Percentiles rank a stretch among this genome's conserved stretches.
phyloP scores from a whole-genome alignment of 1,139 yeast species.

The Zygosaccharomyces pseudobailii region DNA sequence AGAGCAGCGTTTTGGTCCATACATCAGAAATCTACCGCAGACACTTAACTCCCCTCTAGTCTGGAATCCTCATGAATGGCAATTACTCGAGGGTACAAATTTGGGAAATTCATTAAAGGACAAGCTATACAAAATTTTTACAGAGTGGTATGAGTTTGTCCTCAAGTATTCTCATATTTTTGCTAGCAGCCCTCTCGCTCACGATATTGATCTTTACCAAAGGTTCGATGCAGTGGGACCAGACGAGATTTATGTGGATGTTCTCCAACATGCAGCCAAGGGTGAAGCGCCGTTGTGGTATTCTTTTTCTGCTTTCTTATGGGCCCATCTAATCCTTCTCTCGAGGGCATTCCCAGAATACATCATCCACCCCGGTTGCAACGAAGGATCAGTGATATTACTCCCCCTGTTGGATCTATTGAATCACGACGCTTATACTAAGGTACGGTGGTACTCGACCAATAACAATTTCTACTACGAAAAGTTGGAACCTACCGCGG shows the following conservation, averaged over 20 bases:
- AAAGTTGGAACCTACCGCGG: slow-evolving; percentile 19
- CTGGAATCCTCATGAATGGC: slow-evolving; percentile 54
- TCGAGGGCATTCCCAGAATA: slow-evolving; percentile 78
- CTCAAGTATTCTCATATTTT: slow-evolving; percentile 1
- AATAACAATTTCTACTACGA: slow-evolving; percentile 25
- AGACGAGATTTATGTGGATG: slow-evolving; percentile 14
- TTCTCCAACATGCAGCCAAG: slow-evolving; percentile 9
- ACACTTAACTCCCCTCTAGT: slow-evolving; percentile 57
- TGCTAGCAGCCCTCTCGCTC: slow-evolving; percentile 3
- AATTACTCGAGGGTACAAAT: slow-evolving; percentile 57
- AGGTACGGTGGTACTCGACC: slow-evolving; percentile 58
- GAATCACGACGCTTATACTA: slow-evolving; percentile 59
- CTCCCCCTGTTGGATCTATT: slow-evolving; percentile 74
- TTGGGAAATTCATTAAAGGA: slow-evolving; percentile 37
- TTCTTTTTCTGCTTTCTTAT: slow-evolving; percentile 58
- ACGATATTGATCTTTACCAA: background rate
- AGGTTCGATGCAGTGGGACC: slow-evolving; percentile 7
- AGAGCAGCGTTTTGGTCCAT: slow-evolving; percentile 40
- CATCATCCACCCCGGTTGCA: slow-evolving; percentile 34
- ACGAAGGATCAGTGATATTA: slow-evolving; percentile 48
- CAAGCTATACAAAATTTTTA: slow-evolving; percentile 31
- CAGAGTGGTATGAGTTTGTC: slow-evolving; percentile 30
- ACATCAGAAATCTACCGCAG: slow-evolving; percentile 55
- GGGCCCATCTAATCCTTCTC: slow-evolving; percentile 69
- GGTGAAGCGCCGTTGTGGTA: slow-evolving; percentile 44